Conservation (phyloP, 2,329 filamentous ascomycete species). For the Xylaria hypoxylon region DNA sequence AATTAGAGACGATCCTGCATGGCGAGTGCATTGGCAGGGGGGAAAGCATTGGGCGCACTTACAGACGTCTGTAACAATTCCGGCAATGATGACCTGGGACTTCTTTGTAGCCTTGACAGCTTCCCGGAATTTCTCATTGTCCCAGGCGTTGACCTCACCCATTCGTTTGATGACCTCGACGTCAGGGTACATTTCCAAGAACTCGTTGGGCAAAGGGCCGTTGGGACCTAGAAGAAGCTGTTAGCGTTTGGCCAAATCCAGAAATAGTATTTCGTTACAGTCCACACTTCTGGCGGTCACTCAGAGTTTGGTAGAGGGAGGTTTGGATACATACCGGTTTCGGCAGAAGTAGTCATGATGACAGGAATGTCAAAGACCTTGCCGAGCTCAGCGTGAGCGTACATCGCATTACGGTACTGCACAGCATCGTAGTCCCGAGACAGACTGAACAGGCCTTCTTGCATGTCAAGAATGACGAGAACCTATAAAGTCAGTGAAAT, state of each 20-base stretch:
- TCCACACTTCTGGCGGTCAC: background rate
- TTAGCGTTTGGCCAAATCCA: background rate
- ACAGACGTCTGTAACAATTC: constrained; percentile 81
- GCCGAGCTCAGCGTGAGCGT: constrained; percentile 74
- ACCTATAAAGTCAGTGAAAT: constrained; percentile 55
- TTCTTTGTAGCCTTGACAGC: constrained; percentile 74
- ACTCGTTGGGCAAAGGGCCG: constrained; percentile 76
- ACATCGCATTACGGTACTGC: constrained; percentile 73
- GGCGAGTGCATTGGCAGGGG: too few relatives aligned
- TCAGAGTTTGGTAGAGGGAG: background rate
- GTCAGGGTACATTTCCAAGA: constrained; percentile 73
- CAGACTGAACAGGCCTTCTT: constrained; percentile 68
- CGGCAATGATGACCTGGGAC: constrained; percentile 77
- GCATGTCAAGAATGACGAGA: constrained; percentile 69
- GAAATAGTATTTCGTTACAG: too few relatives aligned
- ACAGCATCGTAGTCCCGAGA: constrained; percentile 75
- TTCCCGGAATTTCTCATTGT: constrained; percentile 74
- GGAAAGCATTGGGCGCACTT: constrained; percentile 31
- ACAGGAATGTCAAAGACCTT: constrained; percentile 76
- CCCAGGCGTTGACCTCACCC: constrained; percentile 82
- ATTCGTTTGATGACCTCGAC: constrained; percentile 74
- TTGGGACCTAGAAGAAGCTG: constrained; percentile 68
- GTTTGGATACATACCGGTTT: constrained; percentile 56
- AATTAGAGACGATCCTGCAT: background rate
- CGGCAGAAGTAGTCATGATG: constrained; percentile 76